Conservation (phyloP, 768 basidiomycete species). For the Lactarius sanguifluus region DNA sequence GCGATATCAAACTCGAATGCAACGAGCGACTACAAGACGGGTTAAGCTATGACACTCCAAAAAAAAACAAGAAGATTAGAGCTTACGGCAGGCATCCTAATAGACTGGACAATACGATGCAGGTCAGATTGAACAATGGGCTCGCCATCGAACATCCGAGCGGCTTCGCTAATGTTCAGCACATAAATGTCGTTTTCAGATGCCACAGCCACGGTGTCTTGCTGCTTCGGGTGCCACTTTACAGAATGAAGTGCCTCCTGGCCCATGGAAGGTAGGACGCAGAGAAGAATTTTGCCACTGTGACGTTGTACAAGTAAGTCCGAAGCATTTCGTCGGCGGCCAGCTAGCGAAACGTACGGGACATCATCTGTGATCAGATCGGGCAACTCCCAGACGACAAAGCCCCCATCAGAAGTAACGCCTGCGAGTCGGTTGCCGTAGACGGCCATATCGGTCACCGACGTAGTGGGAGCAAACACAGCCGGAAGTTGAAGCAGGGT, state of each 20-base stretch:
- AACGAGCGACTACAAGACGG: slow-evolving; percentile 58
- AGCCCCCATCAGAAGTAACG: slow-evolving; percentile 85
- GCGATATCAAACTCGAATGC: slow-evolving; percentile 84
- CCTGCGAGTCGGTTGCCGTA: slow-evolving; percentile 80
- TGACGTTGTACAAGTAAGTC: slow-evolving; percentile 18
- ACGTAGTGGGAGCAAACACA: slow-evolving; percentile 58
- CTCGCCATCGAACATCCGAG: slow-evolving; percentile 59
- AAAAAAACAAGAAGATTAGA: neutral
- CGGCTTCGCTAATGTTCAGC: slow-evolving; percentile 66
- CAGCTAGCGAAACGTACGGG: slow-evolving; percentile 52
- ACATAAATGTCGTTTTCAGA: slow-evolving; percentile 74
- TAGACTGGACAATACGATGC: slow-evolving; percentile 63
- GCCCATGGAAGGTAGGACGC: slow-evolving; percentile 61
- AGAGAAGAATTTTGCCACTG: slow-evolving; percentile 68
- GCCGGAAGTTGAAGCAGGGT: slow-evolving; percentile 74
- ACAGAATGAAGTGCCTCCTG: slow-evolving; percentile 71
- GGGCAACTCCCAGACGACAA: slow-evolving; percentile 86
- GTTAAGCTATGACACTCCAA: neutral
- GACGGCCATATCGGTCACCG: slow-evolving; percentile 85
- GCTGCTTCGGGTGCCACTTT: slow-evolving; percentile 86
- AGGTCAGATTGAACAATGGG: slow-evolving; percentile 69
- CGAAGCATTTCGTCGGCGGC: slow-evolving; percentile 11
- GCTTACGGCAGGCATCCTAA: slow-evolving; percentile 69
- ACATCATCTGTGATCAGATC: slow-evolving; percentile 83
- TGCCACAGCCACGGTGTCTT: slow-evolving; percentile 79